Evolutionary conservation across 371 early-diverging fungal genomes (phyloP).

Genomic region (Mucor sp.): DNA sequence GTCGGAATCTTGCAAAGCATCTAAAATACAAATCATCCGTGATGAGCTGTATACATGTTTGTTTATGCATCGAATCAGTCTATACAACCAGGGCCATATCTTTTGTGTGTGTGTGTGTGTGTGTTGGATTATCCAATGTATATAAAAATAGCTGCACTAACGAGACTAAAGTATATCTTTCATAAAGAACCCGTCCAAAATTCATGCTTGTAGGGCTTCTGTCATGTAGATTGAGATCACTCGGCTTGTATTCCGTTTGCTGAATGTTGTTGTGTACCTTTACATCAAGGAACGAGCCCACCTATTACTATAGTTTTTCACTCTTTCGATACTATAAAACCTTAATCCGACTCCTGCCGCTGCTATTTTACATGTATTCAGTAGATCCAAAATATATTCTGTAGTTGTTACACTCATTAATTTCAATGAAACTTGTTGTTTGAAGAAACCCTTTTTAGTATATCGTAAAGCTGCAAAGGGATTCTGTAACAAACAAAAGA

Average conservation of each 20-base stretch:
- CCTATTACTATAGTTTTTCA: not conserved
- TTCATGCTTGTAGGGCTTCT: not conserved
- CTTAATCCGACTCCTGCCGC: not conserved
- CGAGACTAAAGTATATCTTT: not conserved
- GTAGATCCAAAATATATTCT: not conserved
- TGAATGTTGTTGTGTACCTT: not conserved
- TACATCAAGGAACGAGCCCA: no score
- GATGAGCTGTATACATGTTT: slow-evolving; percentile 1
- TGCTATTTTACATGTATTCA: not conserved
- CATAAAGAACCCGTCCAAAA: not conserved
- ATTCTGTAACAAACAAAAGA: not conserved
- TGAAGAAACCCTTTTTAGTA: not conserved
- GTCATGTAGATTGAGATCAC: not conserved
- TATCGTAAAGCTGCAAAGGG: not conserved
- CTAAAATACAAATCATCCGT: not conserved
- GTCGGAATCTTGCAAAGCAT: not conserved
- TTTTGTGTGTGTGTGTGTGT: not conserved
- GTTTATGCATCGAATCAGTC: not conserved
- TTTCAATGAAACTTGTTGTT: slow-evolving; percentile 1
- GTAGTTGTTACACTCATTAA: slow-evolving; percentile 4
- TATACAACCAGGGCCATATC: not conserved
- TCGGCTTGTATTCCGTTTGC: not conserved
- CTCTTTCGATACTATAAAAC: not conserved
- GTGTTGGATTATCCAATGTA: not conserved
- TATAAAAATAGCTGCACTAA: not conserved